Evolutionary conservation across 2,329 filamentous ascomycete species (phyloP).

Genomic region (Fusarium napiforme): DNA sequence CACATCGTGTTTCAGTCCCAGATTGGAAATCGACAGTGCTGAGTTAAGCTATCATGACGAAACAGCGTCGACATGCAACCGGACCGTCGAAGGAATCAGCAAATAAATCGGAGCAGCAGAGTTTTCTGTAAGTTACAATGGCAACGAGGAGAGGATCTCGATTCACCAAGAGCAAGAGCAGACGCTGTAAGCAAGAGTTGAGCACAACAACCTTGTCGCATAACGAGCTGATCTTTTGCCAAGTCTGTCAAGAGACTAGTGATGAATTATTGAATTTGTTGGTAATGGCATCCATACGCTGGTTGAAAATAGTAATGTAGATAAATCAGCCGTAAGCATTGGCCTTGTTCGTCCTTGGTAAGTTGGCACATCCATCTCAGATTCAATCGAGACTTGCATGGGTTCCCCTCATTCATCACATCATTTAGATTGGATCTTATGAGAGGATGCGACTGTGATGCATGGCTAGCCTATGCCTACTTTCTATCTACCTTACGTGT

Average conservation of each 20-base stretch:
- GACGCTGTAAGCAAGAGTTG: slow-evolving; percentile 5
- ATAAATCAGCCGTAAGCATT: slow-evolving; percentile 17
- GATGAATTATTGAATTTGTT: slow-evolving; percentile 25
- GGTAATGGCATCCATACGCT: slow-evolving; percentile 5
- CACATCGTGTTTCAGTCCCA: background rate
- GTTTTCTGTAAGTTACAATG: background rate
- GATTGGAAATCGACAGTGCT: background rate
- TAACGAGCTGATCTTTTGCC: slow-evolving; percentile 17
- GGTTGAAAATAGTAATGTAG: slow-evolving; percentile 8
- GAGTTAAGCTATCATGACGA: background rate
- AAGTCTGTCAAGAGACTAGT: slow-evolving; percentile 13
- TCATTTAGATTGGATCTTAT: slow-evolving; percentile 7
- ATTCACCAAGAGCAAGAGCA: background rate
- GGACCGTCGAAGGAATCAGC: slow-evolving; percentile 5
- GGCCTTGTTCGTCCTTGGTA: slow-evolving; percentile 20
- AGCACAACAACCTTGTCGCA: slow-evolving; percentile 8
- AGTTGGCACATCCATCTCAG: slow-evolving; percentile 14
- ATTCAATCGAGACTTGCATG: slow-evolving; percentile 24
- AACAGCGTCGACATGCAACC: background rate
- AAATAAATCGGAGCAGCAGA: background rate
- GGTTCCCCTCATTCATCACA: slow-evolving; percentile 25
- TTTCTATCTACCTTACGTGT: too few relatives aligned
- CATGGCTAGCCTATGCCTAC: background rate
- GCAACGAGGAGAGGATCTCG: slow-evolving; percentile 1
- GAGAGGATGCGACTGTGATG: slow-evolving; percentile 5